Evolutionary conservation across 2,329 filamentous ascomycete species (phyloP).

Genomic region (Ophiosphaerella narmari): DNA sequence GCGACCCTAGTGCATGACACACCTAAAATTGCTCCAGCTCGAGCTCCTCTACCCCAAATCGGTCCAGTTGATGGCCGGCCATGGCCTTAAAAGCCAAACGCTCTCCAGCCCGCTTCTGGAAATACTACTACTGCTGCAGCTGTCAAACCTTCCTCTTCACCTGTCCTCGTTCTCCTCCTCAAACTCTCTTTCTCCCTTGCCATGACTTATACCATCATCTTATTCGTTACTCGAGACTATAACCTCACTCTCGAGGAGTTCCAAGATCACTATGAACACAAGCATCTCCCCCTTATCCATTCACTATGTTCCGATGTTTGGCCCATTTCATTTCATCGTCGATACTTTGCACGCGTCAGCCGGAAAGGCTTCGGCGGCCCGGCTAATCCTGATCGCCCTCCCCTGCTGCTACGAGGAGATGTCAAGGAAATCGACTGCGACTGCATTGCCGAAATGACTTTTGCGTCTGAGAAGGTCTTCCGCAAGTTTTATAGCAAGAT

Average conservation of each 20-base stretch:
- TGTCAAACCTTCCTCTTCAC: conserved; percentile 6
- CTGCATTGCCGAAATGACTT: conserved; percentile 31
- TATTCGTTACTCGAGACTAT: conserved; percentile 31
- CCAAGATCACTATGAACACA: conserved; percentile 33
- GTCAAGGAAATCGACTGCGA: conserved; percentile 32
- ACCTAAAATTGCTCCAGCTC: conserved; percentile 5
- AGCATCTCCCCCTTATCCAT: conserved; percentile 30
- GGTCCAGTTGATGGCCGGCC: neutral
- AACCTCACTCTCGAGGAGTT: conserved; percentile 29
- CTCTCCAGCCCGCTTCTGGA: conserved; percentile 15
- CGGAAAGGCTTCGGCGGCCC: conserved; percentile 33
- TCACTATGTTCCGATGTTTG: conserved; percentile 23
- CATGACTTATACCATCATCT: conserved; percentile 33
- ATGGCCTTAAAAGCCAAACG: conserved; percentile 11
- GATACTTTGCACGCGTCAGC: conserved; percentile 31
- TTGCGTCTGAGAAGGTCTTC: conserved; percentile 26
- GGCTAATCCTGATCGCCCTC: conserved; percentile 28
- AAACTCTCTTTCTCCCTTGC: neutral
- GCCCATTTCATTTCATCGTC: conserved; percentile 28
- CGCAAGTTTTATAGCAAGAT: conserved; percentile 31
- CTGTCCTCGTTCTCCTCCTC: neutral
- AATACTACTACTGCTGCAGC: conserved; percentile 6
- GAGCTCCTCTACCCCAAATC: neutral
- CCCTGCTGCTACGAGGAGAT: conserved; percentile 26
- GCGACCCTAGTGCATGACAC: conserved; percentile 14